Conservation (phyloP, 306 rosid genomes). For the Casuarina cunninghamiana region DNA sequence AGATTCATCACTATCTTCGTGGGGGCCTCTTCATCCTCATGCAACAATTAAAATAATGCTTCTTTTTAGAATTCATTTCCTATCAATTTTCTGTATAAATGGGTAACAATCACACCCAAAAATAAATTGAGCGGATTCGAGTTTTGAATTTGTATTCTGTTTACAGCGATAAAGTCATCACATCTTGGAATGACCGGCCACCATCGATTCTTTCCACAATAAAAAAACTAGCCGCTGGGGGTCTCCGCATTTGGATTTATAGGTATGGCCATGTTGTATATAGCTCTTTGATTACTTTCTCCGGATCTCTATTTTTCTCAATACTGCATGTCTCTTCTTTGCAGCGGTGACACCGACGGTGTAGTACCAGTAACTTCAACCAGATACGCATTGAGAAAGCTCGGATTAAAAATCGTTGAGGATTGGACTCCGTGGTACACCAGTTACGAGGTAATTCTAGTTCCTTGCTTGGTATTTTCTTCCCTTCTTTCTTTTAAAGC, state of each 20-base stretch:
- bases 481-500: background rate
- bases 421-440: slow-evolving; percentile 57
- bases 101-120: too few relatives aligned
- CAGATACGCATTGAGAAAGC: slow-evolving; percentile 45
- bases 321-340: background rate
- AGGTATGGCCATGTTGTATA: slow-evolving; percentile 27
- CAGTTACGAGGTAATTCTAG: slow-evolving; percentile 31
- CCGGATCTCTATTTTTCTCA: background rate
- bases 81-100: too few relatives aligned
- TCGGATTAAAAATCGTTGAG: slow-evolving; percentile 31
- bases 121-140: too few relatives aligned
- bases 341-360: slow-evolving; percentile 56
- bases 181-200: slow-evolving; percentile 41
- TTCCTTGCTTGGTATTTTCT: background rate
- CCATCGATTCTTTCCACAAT: slow-evolving; percentile 42
- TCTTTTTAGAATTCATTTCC: too few relatives aligned
- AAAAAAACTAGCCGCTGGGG: slow-evolving; percentile 40
- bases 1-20: too few relatives aligned
- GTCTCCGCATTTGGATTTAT: slow-evolving; percentile 51
- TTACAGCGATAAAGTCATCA: slow-evolving; percentile 19
- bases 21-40: too few relatives aligned
- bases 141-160: background rate
- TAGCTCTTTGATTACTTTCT: background rate
- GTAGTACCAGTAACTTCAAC: slow-evolving; percentile 53
- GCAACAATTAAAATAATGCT: too few relatives aligned